Percentiles rank a stretch among this genome's conserved stretches.
These are phyloP conservation scores for Juglanconis oblonga DNA, from an alignment of 2,329 filamentous ascomycete genomes.

Conservation along the genomic window DNA sequence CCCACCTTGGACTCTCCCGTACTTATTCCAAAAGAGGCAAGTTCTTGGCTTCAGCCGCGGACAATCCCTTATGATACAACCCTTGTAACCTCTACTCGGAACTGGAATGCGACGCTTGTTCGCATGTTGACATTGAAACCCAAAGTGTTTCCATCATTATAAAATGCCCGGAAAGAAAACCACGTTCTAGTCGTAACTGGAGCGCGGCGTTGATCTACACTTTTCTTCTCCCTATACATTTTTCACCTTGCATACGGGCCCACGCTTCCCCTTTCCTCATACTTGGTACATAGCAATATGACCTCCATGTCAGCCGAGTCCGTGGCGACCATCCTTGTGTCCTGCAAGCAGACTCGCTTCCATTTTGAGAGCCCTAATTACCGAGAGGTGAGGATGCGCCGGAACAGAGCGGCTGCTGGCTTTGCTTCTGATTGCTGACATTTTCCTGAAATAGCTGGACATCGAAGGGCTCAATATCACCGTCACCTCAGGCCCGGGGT, in stretches of 20 bases:
- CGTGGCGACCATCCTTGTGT: conserved; percentile 55
- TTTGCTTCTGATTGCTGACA: background rate
- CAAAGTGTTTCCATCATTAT: too few species aligned
- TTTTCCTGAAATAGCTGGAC: conserved; percentile 48
- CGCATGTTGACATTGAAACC: background rate
- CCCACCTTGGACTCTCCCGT: background rate
- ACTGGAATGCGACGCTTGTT: background rate
- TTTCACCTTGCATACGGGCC: background rate
- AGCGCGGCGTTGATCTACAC: too few species aligned
- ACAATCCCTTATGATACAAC: background rate
- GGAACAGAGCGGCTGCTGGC: too few species aligned
- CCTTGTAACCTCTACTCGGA: too few species aligned
- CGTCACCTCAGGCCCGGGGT: conserved; percentile 43
- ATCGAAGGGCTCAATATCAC: conserved; percentile 72
- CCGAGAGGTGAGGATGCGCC: conserved; percentile 46
- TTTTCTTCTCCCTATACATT: background rate
- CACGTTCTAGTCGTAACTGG: too few species aligned
- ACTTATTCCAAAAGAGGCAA: background rate
- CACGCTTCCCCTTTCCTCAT: background rate
- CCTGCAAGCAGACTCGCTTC: conserved; percentile 66
- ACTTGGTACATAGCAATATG: conserved; percentile 29
- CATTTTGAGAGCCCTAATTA: conserved; percentile 55
- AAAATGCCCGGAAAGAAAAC: too few species aligned
- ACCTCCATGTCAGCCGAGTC: conserved; percentile 49
- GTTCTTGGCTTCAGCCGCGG: background rate